Percentiles rank a stretch among this genome's conserved stretches.
phyloP scores from a whole-genome alignment of 768 basidiomycete genomes.

The Macrocybe gigantea region DNA sequence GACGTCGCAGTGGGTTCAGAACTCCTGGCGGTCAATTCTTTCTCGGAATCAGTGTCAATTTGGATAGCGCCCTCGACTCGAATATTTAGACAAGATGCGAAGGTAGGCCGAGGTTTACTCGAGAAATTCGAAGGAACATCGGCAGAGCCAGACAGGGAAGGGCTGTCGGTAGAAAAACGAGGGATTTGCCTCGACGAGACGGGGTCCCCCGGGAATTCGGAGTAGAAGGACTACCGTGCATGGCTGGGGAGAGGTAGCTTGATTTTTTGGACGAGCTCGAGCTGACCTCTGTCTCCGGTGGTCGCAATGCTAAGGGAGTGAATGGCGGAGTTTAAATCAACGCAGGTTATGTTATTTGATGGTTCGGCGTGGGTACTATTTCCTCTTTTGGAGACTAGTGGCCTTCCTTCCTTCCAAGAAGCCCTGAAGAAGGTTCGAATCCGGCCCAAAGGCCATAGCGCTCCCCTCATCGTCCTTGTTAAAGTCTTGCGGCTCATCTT shows the following conservation, averaged over 20 bases:
- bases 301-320: conserved; percentile 34
- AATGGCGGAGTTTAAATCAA: conserved; percentile 40
- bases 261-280: conserved; percentile 28
- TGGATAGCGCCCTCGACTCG: conserved; percentile 70
- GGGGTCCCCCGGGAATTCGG: conserved; percentile 51
- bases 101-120: conserved; percentile 44
- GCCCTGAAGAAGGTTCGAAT: conserved; percentile 8
- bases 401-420: conserved; percentile 12
- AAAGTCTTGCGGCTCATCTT: not conserved
- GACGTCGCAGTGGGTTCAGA: conserved; percentile 31
- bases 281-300: conserved; percentile 30
- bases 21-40: conserved; percentile 22
- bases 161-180: conserved; percentile 42
- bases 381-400: conserved; percentile 21
- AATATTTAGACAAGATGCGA: conserved; percentile 70
- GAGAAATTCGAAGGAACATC: conserved; percentile 41
- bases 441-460: not conserved
- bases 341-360: conserved; percentile 37
- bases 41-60: conserved; percentile 42
- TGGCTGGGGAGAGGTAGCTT: conserved; percentile 21
- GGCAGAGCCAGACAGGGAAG: conserved; percentile 40
- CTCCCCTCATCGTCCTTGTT: not conserved
- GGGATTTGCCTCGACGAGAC: conserved; percentile 60
- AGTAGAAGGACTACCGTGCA: conserved; percentile 42
- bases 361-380: conserved; percentile 42